Base-by-base conservation (phyloP, 768 basidiomycete genomes). In the Flagelloscypha sp. region DNA sequence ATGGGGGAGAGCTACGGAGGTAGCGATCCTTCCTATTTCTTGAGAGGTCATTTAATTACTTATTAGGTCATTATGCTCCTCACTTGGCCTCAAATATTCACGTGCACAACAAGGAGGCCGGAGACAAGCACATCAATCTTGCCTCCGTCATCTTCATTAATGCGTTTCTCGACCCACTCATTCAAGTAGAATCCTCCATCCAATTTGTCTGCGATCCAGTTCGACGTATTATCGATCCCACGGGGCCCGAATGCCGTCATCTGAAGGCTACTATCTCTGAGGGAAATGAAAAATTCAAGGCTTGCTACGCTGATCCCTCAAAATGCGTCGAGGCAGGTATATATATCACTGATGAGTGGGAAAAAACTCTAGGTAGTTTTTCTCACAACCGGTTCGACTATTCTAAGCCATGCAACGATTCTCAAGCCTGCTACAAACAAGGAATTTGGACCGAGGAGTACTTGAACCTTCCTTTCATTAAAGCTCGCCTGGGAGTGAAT, bases 381-480 rank as follows among this genome's bases (percentile, higher is more conserved):
- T 47, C 21, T 0, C 42, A 67, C 28, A 79, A 77, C 55, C 65
- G 70, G 30, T 79, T 75, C 52, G 75, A 77, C 49, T 50, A 62
- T 7, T 57, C 68, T 18, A 48, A 47, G 38, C 58, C 52, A 35
- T 77, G 76, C 47, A 58, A 71, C 46, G 58, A 62, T 33, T 40
- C 56, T 16, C 56, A 59, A 24, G 62, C 66, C 30, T 68, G 65
- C 48, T 66, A 65, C 41, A 31, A 43, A 28, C 55, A 72, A 47
- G 63, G 74, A 49, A 45, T 49, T 12, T 71, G 66, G 64, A 68
- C 74, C 45, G 70, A 69, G 50, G 57, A 50, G 2, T 77, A 63
- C 59, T 50, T 77, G 47, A 76, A 76, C 56, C 54, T 55, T 27
- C 58, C 63, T 6, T 58, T 61, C 23, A 56, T 69, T 42, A 72